Conservation (phyloP, 1,284 basidiomycete genomes). For the Puccinia novopanici region DNA sequence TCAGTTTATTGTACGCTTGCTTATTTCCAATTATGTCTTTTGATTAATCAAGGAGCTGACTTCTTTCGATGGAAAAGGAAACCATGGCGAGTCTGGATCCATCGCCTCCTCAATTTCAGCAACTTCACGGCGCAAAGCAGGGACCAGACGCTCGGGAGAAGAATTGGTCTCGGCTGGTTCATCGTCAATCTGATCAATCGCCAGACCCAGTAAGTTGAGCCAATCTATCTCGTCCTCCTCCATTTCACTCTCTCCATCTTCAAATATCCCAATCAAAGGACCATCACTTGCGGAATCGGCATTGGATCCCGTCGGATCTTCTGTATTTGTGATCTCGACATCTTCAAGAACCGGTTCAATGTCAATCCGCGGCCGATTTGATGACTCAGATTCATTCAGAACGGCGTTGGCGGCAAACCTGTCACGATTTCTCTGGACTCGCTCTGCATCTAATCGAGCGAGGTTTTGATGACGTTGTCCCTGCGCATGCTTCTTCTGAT, state of each 20-base stretch:
- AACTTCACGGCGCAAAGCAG: not conserved
- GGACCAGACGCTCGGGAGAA: not conserved
- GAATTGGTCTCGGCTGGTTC: not conserved
- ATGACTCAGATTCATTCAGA: not conserved
- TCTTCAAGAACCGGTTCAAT: not conserved
- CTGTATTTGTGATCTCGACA: not conserved
- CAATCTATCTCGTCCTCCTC: not conserved
- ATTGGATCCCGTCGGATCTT: not conserved
- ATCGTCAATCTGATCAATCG: not conserved
- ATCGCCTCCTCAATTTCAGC: not conserved
- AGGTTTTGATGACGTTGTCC: conserved; percentile 4
- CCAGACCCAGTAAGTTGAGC: not conserved
- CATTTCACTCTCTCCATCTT: conserved; percentile 3
- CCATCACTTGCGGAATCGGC: not conserved
- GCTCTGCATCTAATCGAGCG: not conserved
- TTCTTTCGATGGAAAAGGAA: conserved; percentile 1
- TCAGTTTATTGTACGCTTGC: not conserved
- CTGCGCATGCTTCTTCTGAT: not conserved
- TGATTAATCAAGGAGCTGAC: not conserved
- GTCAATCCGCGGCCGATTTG: not conserved
- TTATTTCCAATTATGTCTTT: no score
- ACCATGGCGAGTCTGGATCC: conserved; percentile 1
- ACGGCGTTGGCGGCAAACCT: not conserved
- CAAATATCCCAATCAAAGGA: not conserved
- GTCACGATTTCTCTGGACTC: not conserved